Conservation (phyloP, 768 basidiomycete species). For the Agaricus sinodeliciosus region DNA sequence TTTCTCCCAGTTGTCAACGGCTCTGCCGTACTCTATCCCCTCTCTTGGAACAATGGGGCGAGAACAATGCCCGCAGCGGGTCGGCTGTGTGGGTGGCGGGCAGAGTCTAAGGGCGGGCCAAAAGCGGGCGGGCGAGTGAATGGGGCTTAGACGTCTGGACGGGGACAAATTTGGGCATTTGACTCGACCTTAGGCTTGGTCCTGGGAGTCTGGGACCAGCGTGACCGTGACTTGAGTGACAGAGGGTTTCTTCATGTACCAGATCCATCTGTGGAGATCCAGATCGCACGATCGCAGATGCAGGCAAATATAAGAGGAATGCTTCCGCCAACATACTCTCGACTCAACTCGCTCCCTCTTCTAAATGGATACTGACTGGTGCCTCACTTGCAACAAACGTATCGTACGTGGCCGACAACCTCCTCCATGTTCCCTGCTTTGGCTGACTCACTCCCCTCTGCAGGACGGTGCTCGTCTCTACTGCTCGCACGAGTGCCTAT, state of each 20-base stretch:
- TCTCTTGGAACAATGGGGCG: not conserved
- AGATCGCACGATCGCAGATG: slow-evolving; percentile 2
- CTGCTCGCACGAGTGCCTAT: slow-evolving; percentile 43
- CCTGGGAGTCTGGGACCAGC: not conserved
- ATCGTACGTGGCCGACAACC: slow-evolving; percentile 39
- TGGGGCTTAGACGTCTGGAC: slow-evolving; percentile 4
- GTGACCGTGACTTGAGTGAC: not conserved
- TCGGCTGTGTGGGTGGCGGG: not conserved
- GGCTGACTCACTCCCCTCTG: not conserved
- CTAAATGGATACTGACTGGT: slow-evolving; percentile 66
- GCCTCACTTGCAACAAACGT: slow-evolving; percentile 55
- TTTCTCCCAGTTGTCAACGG: slow-evolving; percentile 6
- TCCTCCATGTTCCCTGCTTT: too few species aligned
- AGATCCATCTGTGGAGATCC: slow-evolving; percentile 3
- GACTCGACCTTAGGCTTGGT: not conserved
- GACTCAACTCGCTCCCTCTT: slow-evolving; percentile 15
- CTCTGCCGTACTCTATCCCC: not conserved
- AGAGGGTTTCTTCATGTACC: not conserved
- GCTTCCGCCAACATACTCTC: slow-evolving; percentile 10
- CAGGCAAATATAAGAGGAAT: not conserved
- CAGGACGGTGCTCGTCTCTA: slow-evolving; percentile 36
- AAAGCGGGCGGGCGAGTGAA: not conserved
- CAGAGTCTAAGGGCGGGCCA: not conserved
- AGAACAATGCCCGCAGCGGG: not conserved
- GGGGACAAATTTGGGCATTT: not conserved